Evolutionary conservation across 2,329 filamentous ascomycete genomes (phyloP), one percentile per base, ranked within the genome.

Genomic region (Fusarium neocosmosporiellum): DNA sequence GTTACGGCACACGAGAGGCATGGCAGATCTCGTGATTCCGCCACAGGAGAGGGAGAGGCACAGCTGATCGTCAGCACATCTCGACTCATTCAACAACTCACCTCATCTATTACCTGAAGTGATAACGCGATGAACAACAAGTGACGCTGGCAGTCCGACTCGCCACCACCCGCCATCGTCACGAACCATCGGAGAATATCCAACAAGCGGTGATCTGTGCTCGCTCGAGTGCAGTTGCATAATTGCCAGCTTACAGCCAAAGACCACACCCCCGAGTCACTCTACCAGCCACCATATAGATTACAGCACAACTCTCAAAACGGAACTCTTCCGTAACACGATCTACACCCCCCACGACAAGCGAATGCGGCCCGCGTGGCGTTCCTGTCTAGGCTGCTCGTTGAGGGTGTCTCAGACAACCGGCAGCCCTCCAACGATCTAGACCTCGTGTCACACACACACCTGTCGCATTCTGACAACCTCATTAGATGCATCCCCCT

Each of bases 341-440:
- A 46, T 69, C 27, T 36, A 7, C 27, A 41, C 13, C 34, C 20
- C 10, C 34, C 36, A 55, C 34, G 22, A 18, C 31, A 33, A 29
- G 27, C 41, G 54, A 74, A 63, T 57, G 67, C 59, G 43, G 33
- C 34, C 54, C 22, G 22, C 9, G 46, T 68, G 67, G 70, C 67
- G 63, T 65, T 58, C 31, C 48, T 7, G 58, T 48, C 55, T 41
- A 14, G 24, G n/a, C 29, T 24, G 9, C 55, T 39, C 34, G 34
- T 33, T 18, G 29, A 39, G 46, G 16, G 27, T 60, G 48, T 74
- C 67, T 73, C 20, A 69, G 67, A 63, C 36, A 48, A 53, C 46
- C 46, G 46, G 18, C 33, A 29, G 20, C 24, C n/a, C 9, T 37
- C 13, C 27, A 46, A 46, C 33, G 41, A 60, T 64, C 70, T 59